Base-by-base conservation (phyloP, 495 filamentous ascomycete species). In the Penicillium dipodomyicola region DNA sequence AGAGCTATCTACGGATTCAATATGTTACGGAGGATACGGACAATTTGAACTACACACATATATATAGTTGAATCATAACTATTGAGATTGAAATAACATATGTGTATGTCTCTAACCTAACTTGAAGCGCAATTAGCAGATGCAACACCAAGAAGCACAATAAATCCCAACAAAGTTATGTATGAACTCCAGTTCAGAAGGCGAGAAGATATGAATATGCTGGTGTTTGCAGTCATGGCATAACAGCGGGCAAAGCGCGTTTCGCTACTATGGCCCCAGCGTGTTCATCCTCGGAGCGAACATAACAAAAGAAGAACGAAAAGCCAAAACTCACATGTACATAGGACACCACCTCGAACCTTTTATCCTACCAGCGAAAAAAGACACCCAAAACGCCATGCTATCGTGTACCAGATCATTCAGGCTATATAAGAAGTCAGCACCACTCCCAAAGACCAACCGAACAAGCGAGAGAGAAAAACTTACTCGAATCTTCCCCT, bases 261-360 rank as follows among this genome's bases (percentile, higher is more conserved):
- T 67, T 72, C 71, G 62, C 76, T 82, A 78, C 75, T 81, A 72
- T 82, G 78, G 80, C 79, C 80, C 79, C 77, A 81, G 80, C 78
- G 70, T 59, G 65, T 65, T 81, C 80, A 81, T 82, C 80, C 75
- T 60, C 65, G 40, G 52, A 63, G 39, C 39, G 23, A 49, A 29
- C 33, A 32, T 5, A 10, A 33, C 3, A 42, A 41, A 35, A 41
- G 27, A 10, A 49, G 41, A 58, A 15, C 30, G 37, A 60, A 32
- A 52, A 35, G 2, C 35, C 59, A 56, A 46, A 54, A 63, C 60
- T 63, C 45, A 63, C 63, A 45, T 45, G 48, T 57, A 55, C 57
- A 65, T 40, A 39, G 41, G 49, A 49, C 42, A 49, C 53, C 42
- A 49, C 50, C 30, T 46, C 32, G 52, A 44, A 46, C 41, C 52